phyloP scores from a whole-genome alignment of 2,329 filamentous ascomycete species.

The Leptographium wingfieldii region DNA sequence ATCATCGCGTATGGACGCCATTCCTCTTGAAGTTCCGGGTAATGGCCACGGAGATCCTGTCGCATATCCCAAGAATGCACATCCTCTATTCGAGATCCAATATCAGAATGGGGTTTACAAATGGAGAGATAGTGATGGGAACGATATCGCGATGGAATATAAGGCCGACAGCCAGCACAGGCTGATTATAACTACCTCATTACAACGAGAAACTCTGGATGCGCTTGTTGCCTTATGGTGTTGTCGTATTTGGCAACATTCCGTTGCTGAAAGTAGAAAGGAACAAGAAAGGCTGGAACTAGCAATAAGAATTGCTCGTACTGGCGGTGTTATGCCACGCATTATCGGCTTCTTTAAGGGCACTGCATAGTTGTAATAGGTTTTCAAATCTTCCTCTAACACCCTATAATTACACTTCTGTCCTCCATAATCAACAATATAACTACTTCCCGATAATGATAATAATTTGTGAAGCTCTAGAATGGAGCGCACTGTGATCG shows the following conservation, averaged over 20 bases:
- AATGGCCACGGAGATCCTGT: background rate
- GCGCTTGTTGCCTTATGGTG: constrained; percentile 3
- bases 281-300: too few species aligned
- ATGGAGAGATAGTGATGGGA: background rate
- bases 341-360: too few species aligned
- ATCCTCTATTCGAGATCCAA: background rate
- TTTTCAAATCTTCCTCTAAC: too few species aligned
- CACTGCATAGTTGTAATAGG: too few species aligned
- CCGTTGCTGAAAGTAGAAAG: background rate
- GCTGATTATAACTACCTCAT: background rate
- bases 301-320: too few species aligned
- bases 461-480: too few species aligned
- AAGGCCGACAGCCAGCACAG: background rate
- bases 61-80: background rate
- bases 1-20: background rate
- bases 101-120: background rate
- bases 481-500: too few species aligned
- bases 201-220: background rate
- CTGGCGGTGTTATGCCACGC: too few species aligned
- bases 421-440: too few species aligned
- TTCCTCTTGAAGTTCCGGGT: background rate
- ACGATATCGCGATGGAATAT: background rate
- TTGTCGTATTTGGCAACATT: background rate
- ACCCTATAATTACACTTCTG: too few species aligned
- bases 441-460: too few species aligned